These are phyloP conservation scores for Westerdykella ornata DNA, from an alignment of 2,329 filamentous ascomycete genomes.

Conservation along the genomic window DNA sequence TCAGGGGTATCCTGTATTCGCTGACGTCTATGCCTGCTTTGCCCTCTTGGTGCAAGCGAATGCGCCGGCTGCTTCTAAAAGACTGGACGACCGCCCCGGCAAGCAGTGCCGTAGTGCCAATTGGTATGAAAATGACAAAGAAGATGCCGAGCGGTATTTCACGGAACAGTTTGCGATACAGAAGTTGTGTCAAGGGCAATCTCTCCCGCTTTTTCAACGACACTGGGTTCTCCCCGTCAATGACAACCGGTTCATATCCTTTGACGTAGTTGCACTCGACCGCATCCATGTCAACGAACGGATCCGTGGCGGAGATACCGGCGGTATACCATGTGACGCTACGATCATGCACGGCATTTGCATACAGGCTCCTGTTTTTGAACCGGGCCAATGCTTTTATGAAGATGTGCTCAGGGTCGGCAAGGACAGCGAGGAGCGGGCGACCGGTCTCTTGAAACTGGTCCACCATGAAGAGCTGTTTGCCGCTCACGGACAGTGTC, in stretches of 20 bases:
- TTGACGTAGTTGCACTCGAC: constrained; percentile 66
- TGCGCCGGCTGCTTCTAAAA: constrained; percentile 64
- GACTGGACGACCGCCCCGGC: constrained; percentile 72
- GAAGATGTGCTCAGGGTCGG: constrained; percentile 80
- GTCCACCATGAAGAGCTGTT: constrained; percentile 83
- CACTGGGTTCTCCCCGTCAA: constrained; percentile 61
- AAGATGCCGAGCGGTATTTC: constrained; percentile 59
- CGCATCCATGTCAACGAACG: constrained; percentile 61
- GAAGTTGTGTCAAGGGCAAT: constrained; percentile 24
- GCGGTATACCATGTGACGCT: constrained; percentile 80
- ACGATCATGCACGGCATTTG: constrained; percentile 81
- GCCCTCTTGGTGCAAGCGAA: constrained; percentile 67
- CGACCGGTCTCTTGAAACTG: constrained; percentile 74
- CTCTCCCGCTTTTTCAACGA: constrained; percentile 39
- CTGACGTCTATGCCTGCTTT: constrained; percentile 60
- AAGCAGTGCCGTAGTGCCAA: constrained; percentile 65
- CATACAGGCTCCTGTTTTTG: constrained; percentile 68
- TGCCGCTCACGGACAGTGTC: constrained; percentile 73
- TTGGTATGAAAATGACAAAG: constrained; percentile 63
- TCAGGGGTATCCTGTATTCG: constrained; percentile 66
- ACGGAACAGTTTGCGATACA: constrained; percentile 37
- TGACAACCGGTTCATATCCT: constrained; percentile 66
- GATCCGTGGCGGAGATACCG: constrained; percentile 67
- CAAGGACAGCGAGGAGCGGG: constrained; percentile 72
- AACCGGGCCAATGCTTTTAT: constrained; percentile 71